These are phyloP conservation scores for Botryotinia calthae DNA, from an alignment of 2,329 filamentous ascomycete species.

Conservation along the genomic window DNA sequence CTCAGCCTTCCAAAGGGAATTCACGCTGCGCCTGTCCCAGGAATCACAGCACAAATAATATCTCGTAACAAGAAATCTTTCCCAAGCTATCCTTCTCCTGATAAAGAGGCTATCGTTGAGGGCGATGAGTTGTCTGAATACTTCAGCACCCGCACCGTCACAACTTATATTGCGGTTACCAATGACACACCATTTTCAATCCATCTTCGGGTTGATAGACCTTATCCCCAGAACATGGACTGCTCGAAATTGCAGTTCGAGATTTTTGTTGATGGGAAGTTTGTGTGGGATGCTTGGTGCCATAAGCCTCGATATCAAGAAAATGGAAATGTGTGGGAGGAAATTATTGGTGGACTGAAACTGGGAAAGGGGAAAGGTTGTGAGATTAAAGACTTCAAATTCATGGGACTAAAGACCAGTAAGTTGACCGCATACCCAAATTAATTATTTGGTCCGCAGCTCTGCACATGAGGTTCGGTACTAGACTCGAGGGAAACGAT, in stretches of 20 bases:
- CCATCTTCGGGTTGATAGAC: slow-evolving; percentile 4
- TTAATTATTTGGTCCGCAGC: neutral
- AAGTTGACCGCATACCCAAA: neutral
- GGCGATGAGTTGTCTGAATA: neutral
- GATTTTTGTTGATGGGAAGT: slow-evolving; percentile 22
- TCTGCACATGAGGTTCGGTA: neutral
- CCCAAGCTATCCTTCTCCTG: neutral
- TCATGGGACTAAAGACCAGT: slow-evolving; percentile 7
- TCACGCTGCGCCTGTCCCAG: neutral
- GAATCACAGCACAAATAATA: slow-evolving; percentile 5
- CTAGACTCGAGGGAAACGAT: neutral
- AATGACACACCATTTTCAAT: neutral
- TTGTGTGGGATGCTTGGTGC: slow-evolving; percentile 15
- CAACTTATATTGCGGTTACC: neutral
- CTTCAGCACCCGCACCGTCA: neutral
- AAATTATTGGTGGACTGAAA: slow-evolving; percentile 19
- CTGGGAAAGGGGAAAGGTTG: slow-evolving; percentile 16
- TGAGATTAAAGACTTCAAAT: slow-evolving; percentile 22
- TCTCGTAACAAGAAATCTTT: neutral
- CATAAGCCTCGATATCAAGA: slow-evolving; percentile 18
- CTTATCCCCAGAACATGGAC: slow-evolving; percentile 10
- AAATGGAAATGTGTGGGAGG: slow-evolving; percentile 19
- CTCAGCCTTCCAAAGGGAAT: neutral
- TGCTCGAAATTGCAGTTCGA: slow-evolving; percentile 20
- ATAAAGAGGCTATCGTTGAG: neutral